phyloP scores from a whole-genome alignment of 2,329 filamentous ascomycete species.

The Fusarium floridanum region DNA sequence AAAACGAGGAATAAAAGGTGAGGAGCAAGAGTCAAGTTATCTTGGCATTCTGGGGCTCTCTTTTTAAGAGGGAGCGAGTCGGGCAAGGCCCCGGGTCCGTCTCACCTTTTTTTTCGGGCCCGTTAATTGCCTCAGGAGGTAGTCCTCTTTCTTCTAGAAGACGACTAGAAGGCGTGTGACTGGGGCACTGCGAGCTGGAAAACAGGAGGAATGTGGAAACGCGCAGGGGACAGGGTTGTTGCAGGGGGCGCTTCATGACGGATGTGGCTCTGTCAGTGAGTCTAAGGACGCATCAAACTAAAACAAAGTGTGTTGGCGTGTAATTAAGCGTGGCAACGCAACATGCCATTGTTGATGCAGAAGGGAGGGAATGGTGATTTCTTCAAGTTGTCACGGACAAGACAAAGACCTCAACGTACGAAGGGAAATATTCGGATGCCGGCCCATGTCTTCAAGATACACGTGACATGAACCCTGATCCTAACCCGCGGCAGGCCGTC shows the following conservation, averaged over 20 bases:
- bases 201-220: slow-evolving; percentile 11
- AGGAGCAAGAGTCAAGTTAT: slow-evolving; percentile 7
- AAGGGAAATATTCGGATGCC: neutral
- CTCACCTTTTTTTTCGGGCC: neutral
- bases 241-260: neutral
- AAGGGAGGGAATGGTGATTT: neutral
- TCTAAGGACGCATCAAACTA: slow-evolving; percentile 1
- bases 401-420: neutral
- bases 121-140: slow-evolving; percentile 8
- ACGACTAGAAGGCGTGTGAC: slow-evolving; percentile 34
- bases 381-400: neutral
- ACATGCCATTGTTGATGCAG: neutral
- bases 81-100: slow-evolving; percentile 13
- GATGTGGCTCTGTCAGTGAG: neutral
- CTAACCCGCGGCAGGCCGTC: neutral
- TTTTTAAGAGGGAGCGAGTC: slow-evolving; percentile 19
- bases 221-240: slow-evolving; percentile 14
- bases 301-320: slow-evolving; percentile 1
- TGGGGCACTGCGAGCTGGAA: neutral
- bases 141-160: slow-evolving; percentile 40
- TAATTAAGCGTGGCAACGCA: neutral
- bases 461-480: slow-evolving; percentile 2
- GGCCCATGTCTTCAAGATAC: neutral
- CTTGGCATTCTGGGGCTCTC: slow-evolving; percentile 13
- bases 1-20: slow-evolving; percentile 1